Evolutionary conservation across 108 stramenopile genomes (phyloP), one percentile per base, ranked within the genome.

Genomic region (Stephanodiscus triporus): DNA sequence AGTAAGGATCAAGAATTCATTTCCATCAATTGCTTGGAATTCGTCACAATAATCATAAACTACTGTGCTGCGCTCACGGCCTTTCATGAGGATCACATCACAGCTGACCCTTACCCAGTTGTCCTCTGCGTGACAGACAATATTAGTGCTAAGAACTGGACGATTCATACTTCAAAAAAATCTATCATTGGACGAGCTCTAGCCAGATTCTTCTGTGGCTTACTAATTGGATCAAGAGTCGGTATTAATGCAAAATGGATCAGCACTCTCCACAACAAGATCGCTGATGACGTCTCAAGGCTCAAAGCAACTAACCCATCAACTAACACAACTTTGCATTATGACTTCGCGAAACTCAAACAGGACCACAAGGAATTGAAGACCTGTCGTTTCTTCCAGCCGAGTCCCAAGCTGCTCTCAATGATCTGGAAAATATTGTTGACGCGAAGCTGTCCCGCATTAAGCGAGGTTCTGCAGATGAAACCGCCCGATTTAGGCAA

Each of bases 141-240:
- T n/a, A n/a, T n/a, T n/a, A n/a, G n/a, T n/a, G n/a, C n/a, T n/a
- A n/a, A n/a, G n/a, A n/a, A n/a, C n/a, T n/a, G n/a, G n/a, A n/a
- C n/a, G n/a, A n/a, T n/a, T n/a, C n/a, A n/a, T n/a, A n/a, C n/a
- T n/a, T n/a, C 6, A 36, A 59, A 34, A 17, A 24, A 29, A 1
- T 68, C 66, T 9, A 56, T 58, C 0, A 22, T 47, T 16, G 75
- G 75, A 6, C 9, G 75, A 6, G 59, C 66, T 9, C 59, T 76
- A 4, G 75, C 54, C 4, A 37, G 57, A n/a, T n/a, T n/a, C n/a
- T n/a, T n/a, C n/a, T n/a, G n/a, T n/a, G n/a, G n/a, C n/a, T n/a
- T n/a, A n/a, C n/a, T n/a, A n/a, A n/a, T n/a, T n/a, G n/a, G n/a
- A n/a, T n/a, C n/a, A n/a, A n/a, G n/a, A n/a, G n/a, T n/a, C n/a